Base-by-base conservation (phyloP, 2,329 filamentous ascomycete species). In the Penicillium oxalicum region DNA sequence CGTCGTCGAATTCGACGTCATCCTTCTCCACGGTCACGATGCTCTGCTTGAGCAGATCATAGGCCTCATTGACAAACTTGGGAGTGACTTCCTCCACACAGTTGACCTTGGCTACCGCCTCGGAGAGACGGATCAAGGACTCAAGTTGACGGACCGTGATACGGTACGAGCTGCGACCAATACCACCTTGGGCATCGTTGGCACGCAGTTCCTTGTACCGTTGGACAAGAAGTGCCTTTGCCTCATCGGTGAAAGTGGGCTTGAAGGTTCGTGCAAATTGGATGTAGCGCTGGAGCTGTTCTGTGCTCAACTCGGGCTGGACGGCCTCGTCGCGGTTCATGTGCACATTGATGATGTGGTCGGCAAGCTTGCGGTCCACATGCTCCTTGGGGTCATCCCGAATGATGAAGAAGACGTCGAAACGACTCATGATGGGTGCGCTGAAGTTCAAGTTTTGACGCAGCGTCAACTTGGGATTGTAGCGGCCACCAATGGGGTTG, bases 1-100 rank as follows among this genome's bases (percentile, higher is more conserved):
- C 86, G 5, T 91, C 90, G 45, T 95, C 89, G 52, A 98, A 85
- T 64, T 97, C 91, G 12, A 98, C 84, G 61, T 98, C 93, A 61
- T 98, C 93, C 64, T 97, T 93, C 71, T 98, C 93, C 26, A 98
- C 93, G 1, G 87, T 93, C 61, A 98, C 96, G 67, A 98, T 98
- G 69, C 87, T 93, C 71, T 96, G 91, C 37, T 90, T 79, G 9
- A 98, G 80, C 8, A 98, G 79, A 60, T 93, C 89, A 69, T 86
- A 97, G 0, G 91, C 93, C 70, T 98, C 93, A 36, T 86, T 80
- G 12, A 98, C 93, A 70, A 97, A 95, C 0, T 81, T 80, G 1
- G 87, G 79, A 0, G 83, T 84, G 52, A 98, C 87, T 55, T 96
- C 90, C 61, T 91, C 87, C 11, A 95, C 89, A 65, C 93, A 98